A percentile compares a stretch with the other conserved stretches of the same genome.
Conservation (phyloP, 352 stramenopile genomes). For the Phytophthora citrophthora region DNA sequence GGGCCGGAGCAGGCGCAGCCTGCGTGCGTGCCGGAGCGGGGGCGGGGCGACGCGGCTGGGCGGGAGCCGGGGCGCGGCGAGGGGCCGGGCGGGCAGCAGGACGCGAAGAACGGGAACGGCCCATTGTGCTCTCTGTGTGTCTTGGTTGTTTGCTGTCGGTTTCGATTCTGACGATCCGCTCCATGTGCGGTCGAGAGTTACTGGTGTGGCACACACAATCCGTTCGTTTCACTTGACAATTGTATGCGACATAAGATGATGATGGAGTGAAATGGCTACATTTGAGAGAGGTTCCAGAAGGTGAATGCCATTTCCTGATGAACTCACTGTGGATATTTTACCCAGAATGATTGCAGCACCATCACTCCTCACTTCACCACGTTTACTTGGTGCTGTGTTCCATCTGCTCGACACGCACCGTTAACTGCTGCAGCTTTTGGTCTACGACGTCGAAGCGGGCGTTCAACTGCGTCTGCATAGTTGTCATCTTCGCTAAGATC, state of each 20-base stretch:
- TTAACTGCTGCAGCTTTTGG: conserved; percentile 43
- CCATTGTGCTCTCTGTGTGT: conserved; percentile 44
- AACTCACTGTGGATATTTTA: not conserved
- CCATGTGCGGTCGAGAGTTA: not conserved
- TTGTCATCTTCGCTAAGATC: conserved; percentile 40
- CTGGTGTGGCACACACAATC: conserved; percentile 14
- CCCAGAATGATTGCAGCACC: conserved; percentile 8
- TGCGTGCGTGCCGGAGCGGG: conserved; percentile 63
- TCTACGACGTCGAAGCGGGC: conserved; percentile 62
- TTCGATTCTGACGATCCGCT: conserved; percentile 41
- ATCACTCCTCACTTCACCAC: conserved; percentile 15
- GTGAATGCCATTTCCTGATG: not conserved
- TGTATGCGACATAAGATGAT: conserved; percentile 14
- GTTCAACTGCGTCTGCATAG: conserved; percentile 56
- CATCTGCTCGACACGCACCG: conserved; percentile 43
- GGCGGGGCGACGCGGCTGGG: conserved; percentile 43
- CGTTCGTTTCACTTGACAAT: conserved; percentile 24
- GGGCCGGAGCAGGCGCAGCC: conserved; percentile 56
- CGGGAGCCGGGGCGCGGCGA: conserved; percentile 50
- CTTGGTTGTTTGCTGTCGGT: conserved; percentile 31
- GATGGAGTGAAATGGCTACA: conserved; percentile 16
- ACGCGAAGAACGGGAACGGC: conserved; percentile 71
- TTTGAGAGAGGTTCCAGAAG: not conserved
- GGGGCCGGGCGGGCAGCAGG: conserved; percentile 40
- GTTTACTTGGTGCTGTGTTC: conserved; percentile 35